phyloP scores from a whole-genome alignment of 768 basidiomycete genomes.

The Tricholoma matsutake region DNA sequence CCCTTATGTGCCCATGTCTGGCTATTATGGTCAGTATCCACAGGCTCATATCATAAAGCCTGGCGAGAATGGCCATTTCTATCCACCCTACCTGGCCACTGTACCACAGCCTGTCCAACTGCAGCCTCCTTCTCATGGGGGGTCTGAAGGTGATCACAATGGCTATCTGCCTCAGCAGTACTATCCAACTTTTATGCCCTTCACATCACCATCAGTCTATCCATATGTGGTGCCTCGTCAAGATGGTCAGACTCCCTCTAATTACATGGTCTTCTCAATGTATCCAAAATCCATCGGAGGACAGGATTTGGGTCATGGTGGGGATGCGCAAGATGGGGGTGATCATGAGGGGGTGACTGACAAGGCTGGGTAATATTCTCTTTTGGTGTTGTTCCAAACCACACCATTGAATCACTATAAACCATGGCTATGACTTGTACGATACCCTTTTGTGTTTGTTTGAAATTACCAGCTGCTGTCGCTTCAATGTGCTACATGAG shows the following conservation, averaged over 20 bases:
- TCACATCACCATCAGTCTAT: conserved; percentile 17
- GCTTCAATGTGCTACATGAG: not conserved
- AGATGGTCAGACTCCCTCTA: conserved; percentile 24
- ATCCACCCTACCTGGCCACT: conserved; percentile 28
- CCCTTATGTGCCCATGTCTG: conserved; percentile 53
- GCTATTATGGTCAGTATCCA: conserved; percentile 56
- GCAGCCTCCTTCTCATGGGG: conserved; percentile 12
- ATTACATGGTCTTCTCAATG: conserved; percentile 24
- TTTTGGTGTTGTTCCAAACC: conserved; percentile 1
- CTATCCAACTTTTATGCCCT: conserved; percentile 21
- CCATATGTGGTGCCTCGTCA: conserved; percentile 26
- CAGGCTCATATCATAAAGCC: conserved; percentile 47
- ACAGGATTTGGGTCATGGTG: conserved; percentile 13
- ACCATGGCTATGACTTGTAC: conserved; percentile 15
- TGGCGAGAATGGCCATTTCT: conserved; percentile 47
- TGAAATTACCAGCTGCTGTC: not conserved
- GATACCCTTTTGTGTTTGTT: conserved; percentile 6
- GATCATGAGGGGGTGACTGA: conserved; percentile 20
- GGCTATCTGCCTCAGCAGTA: conserved; percentile 21
- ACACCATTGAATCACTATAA: conserved; percentile 6
- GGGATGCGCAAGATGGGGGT: conserved; percentile 17
- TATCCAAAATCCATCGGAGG: conserved; percentile 18
- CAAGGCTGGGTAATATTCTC: conserved; percentile 19
- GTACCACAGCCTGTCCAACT: conserved; percentile 16
- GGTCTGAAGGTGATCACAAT: conserved; percentile 15